Evolutionary conservation across 1,139 yeast species (phyloP), one percentile per base, ranked within the genome.

Genomic region (Kurtzmaniella quercitrusa): DNA sequence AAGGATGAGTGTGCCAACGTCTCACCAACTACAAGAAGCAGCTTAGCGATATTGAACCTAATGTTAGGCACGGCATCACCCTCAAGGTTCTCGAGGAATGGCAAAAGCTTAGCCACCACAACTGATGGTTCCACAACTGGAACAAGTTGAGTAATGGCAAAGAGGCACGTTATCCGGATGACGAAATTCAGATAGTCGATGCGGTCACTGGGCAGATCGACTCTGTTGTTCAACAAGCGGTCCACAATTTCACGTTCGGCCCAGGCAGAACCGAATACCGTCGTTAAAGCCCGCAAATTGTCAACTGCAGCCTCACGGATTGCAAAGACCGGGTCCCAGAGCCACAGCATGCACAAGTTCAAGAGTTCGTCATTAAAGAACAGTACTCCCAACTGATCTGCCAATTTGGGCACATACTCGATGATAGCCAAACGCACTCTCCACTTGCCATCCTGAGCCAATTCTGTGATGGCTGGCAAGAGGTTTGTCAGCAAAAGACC

Each of bases 371-470:
- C 85, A 63, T 93, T 94, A 66, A 94, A 94, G 60, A 93, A 89
- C 18, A 88, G 82, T 45, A 86, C 93, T 30, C 98, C 98, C 49
- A 94, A 73, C 65, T 94, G 98, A 55, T 87, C 86, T n/a, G 98
- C 98, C 51, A 94, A 74, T 53, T 93, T 75, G 19, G 99, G 99
- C 54, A 91, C 88, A 65, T 94, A 94, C 62, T 94, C 96, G 58
- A 94, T 94, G 49, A 94, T 93, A 14, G 98, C 98, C 60, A 94
- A 76, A 59, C 98, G 82, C 22, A 94, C 98, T 57, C 98, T 81
- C 99, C 99, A 94, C 60, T 91, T 94, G 55, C 84, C 84, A 66
- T 94, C 98, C 60, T 89, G 94, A 7, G 98, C 98, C 51, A 94
- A 76, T 55, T 93, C 97, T 19, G 96, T 84, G 50, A 94, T 91